phyloP scores from a whole-genome alignment of 2,329 filamentous ascomycete species.

The Sordariomycetes sp. region DNA sequence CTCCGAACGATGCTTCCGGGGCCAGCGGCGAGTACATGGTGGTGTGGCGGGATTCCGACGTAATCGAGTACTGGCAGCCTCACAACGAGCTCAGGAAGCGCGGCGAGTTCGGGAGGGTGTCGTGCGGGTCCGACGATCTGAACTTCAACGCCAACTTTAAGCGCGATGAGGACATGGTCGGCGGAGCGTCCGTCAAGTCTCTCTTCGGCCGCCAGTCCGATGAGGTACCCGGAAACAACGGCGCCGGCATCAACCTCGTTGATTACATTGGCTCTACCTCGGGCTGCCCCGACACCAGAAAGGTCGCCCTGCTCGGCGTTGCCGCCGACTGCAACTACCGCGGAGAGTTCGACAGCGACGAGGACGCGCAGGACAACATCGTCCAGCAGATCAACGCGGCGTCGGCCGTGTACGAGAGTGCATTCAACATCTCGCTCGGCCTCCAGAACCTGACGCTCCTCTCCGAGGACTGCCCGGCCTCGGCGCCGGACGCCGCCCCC shows the following conservation, averaged over 20 bases:
- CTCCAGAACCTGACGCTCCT: conserved; percentile 76
- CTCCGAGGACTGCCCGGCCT: conserved; percentile 59
- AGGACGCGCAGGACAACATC: conserved; percentile 54
- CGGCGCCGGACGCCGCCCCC: conserved; percentile 49
- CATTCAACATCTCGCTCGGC: conserved; percentile 90
- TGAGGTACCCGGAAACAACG: conserved; percentile 55
- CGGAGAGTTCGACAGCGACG: conserved; percentile 50
- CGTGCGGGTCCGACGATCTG: conserved; percentile 64
- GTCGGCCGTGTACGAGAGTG: conserved; percentile 74
- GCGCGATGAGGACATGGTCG: conserved; percentile 38
- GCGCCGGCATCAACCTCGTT: conserved; percentile 62
- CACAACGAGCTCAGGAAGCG: conserved; percentile 52
- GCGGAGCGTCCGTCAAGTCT: conserved; percentile 45
- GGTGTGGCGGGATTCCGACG: conserved; percentile 83
- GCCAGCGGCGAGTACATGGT: conserved; percentile 65
- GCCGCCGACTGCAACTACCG: conserved; percentile 91
- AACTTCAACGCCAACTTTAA: conserved; percentile 68
- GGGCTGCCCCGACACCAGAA: conserved; percentile 85
- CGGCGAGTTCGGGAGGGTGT: conserved; percentile 22
- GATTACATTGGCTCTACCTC: conserved; percentile 64
- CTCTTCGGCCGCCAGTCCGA: conserved; percentile 69
- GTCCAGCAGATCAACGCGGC: conserved; percentile 77
- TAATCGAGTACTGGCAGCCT: conserved; percentile 27
- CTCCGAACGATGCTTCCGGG: conserved; percentile 21
- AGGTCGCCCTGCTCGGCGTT: conserved; percentile 81